These are phyloP conservation scores for Carex littledalei DNA, from an alignment of 176 grass and related monocot species.

Conservation along the genomic window DNA sequence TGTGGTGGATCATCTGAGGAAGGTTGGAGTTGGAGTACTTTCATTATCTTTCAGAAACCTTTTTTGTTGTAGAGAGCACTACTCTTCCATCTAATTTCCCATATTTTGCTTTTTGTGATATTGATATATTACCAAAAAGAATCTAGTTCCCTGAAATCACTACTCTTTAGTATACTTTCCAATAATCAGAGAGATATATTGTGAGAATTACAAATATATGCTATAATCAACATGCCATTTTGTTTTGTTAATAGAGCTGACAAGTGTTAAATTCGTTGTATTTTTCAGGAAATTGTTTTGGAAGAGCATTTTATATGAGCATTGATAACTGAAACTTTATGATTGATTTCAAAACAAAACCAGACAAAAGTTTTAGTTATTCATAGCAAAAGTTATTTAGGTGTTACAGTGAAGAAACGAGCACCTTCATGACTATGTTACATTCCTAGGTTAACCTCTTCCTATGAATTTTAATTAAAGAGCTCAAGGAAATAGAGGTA, in stretches of 20 bases:
- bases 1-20: constrained; percentile 8
- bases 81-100: no score
- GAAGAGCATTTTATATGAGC: not conserved
- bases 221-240: not conserved
- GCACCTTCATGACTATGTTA: not conserved
- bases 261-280: not conserved
- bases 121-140: not conserved
- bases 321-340: not conserved
- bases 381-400: not conserved
- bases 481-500: not conserved
- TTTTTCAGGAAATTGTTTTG: not conserved
- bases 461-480: not conserved
- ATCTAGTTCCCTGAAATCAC: not conserved
- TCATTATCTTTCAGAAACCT: not conserved
- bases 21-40: not conserved
- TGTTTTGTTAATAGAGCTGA: not conserved
- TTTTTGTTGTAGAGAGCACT: not conserved
- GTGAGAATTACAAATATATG: not conserved
- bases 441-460: not conserved
- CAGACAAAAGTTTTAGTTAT: not conserved
- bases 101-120: not conserved
- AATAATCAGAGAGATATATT: not conserved
- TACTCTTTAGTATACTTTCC: not conserved
- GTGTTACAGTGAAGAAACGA: not conserved
- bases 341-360: not conserved